Percentiles rank a stretch among this genome's conserved stretches.
These are phyloP conservation scores for Eimeria praecox DNA, from an alignment of 169 alveolate genomes.

Conservation along the genomic window DNA sequence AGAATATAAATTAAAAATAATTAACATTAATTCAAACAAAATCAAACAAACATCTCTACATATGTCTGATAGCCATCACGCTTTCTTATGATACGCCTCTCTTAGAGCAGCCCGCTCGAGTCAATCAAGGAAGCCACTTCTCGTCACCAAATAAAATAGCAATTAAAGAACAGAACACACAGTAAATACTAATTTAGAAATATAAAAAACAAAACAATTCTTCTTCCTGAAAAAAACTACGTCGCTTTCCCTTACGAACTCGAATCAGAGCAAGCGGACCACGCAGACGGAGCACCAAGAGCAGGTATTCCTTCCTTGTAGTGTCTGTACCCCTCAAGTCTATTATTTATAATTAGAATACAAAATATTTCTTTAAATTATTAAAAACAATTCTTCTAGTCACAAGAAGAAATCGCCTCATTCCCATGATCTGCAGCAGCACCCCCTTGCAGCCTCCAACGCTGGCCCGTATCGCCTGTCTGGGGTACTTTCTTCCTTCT, in stretches of 20 bases:
- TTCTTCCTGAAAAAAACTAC: background rate
- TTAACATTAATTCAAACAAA: background rate
- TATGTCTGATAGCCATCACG: background rate
- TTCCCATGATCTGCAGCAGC: background rate
- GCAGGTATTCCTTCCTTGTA: background rate
- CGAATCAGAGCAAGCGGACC: background rate
- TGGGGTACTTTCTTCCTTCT: background rate
- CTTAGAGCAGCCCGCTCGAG: background rate
- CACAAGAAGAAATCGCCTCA: background rate
- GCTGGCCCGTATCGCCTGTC: background rate
- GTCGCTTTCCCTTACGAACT: background rate
- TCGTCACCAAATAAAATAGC: background rate
- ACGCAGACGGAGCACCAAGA: background rate
- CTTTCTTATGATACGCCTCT: background rate
- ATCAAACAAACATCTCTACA: background rate
- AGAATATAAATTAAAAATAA: too few relatives aligned
- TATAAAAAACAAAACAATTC: background rate
- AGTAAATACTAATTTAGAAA: too few relatives aligned
- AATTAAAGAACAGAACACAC: background rate
- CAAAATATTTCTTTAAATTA: too few relatives aligned
- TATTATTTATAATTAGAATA: too few relatives aligned
- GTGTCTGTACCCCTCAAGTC: background rate
- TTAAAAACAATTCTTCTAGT: too few relatives aligned
- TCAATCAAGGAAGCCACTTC: background rate
- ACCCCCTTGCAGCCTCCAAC: background rate